Base-by-base conservation (phyloP, 1,139 yeast species). In the Sugiyamaella pinicola region DNA sequence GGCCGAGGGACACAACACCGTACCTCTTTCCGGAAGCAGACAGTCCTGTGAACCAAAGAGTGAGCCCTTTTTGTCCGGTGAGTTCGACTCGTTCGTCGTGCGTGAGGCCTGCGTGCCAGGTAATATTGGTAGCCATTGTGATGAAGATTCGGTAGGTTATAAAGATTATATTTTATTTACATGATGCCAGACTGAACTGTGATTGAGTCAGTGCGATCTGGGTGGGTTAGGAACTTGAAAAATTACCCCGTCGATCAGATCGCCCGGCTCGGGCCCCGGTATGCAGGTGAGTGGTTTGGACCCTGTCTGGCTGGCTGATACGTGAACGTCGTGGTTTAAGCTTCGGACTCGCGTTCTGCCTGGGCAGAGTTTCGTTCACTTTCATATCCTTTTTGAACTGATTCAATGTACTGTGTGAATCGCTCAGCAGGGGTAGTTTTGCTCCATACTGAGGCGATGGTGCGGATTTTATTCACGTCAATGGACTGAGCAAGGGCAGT, bases 1-100 rank as follows among this genome's bases (percentile, higher is more conserved):
- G n/a, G 10, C 34, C 34, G n/a, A 4, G 12, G 54, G 19, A 13
- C 12, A 57, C 66, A n/a, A n/a, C n/a, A n/a, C n/a, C n/a, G 21
- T 49, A 68, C 67, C 72, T 84, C 71, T 91, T 91, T 57, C 98
- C 98, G 52, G 95, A 85, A 6, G 98, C 98, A 57, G 96, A 87
- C 60, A 91, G 79, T 2, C 98, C 98, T 9, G 98, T 91, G 64
- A 91, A 79, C 98, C 98, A 91, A 40, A 91, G 78, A 21, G 98
- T 91, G 56, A 87, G 85, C 49, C 98, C 98, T 58, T 79, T 79
- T 74, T 91, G 97, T 58, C 84, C 83, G 60, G 89, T 82, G 55
- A 87, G 74, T 24, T 69, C 72, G 46, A 80, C 71, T 65, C 98
- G 85, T 73, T 91, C 96, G 19, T 77, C 82, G 71, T 86, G 90